Conservation (phyloP, 768 basidiomycete species). For the Leccinum sublutescens region DNA sequence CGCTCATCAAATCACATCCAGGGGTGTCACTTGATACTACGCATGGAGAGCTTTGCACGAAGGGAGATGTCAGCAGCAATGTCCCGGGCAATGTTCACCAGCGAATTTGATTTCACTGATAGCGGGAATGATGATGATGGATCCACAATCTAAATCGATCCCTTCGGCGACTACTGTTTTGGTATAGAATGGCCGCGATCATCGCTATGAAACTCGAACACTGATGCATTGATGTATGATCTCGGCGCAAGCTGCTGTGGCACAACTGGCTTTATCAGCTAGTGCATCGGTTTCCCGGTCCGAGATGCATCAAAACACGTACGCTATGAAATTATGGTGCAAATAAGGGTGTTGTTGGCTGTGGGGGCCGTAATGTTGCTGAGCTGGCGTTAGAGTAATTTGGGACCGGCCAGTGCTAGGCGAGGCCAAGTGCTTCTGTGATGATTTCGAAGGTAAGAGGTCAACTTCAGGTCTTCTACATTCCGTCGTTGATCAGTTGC, state of each 20-base stretch:
- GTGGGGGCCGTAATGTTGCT: background rate
- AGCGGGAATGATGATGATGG: background rate
- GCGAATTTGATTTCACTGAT: conserved; percentile 1
- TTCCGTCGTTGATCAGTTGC: background rate
- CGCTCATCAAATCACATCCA: background rate
- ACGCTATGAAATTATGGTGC: background rate
- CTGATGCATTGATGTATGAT: background rate
- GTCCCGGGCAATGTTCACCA: conserved; percentile 11
- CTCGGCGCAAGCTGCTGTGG: background rate
- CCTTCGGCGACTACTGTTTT: background rate
- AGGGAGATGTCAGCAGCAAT: background rate
- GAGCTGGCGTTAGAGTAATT: background rate
- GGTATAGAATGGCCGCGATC: background rate
- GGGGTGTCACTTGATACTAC: conserved; percentile 27
- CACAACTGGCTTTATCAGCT: background rate
- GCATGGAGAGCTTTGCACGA: conserved; percentile 22
- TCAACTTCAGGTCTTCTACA: background rate
- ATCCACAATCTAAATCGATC: background rate
- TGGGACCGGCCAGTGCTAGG: background rate
- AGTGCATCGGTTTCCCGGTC: background rate
- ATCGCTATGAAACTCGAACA: background rate
- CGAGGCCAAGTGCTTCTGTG: background rate
- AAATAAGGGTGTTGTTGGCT: background rate
- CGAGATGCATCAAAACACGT: background rate
- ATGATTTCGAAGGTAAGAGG: background rate